Evolutionary conservation across 352 stramenopile genomes (phyloP).

Genomic region (Phytopythium helicoides): DNA sequence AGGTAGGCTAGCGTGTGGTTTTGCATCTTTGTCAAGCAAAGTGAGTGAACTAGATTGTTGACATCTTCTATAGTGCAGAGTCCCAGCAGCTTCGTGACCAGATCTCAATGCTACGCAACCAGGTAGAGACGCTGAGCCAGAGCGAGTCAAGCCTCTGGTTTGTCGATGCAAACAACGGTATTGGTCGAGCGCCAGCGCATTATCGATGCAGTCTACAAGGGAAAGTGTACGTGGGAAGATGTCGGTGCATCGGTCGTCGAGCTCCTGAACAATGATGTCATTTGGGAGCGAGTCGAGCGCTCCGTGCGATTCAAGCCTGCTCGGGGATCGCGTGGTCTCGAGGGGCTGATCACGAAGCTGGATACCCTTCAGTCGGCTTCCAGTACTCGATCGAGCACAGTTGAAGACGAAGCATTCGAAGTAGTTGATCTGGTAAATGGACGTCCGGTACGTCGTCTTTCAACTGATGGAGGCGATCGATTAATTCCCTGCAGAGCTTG

Average conservation of each 20-base stretch:
- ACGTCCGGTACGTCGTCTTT: background rate
- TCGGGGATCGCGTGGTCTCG: conserved; percentile 36
- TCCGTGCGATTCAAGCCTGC: conserved; percentile 40
- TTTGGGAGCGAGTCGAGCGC: conserved; percentile 55
- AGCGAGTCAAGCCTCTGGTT: conserved; percentile 45
- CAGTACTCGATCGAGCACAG: too few relatives aligned
- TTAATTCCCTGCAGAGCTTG: conserved; percentile 54
- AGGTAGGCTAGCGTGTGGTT: conserved; percentile 11
- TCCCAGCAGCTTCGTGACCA: conserved; percentile 52
- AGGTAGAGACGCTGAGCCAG: conserved; percentile 26
- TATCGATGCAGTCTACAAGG: conserved; percentile 48
- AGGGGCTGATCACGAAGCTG: conserved; percentile 39
- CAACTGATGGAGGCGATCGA: conserved; percentile 10
- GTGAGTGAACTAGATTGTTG: background rate
- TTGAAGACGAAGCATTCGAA: background rate
- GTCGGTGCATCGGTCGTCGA: conserved; percentile 52
- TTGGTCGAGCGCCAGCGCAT: conserved; percentile 52
- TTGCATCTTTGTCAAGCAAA: conserved; percentile 1
- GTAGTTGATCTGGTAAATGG: background rate
- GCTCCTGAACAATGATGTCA: conserved; percentile 60
- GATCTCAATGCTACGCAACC: conserved; percentile 36
- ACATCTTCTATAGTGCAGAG: conserved; percentile 18
- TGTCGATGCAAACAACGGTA: conserved; percentile 26
- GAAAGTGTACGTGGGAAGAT: conserved; percentile 51
- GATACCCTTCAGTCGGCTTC: conserved; percentile 16